phyloP scores from a whole-genome alignment of 202 grass and related monocot species.

The Zoysia matrella region DNA sequence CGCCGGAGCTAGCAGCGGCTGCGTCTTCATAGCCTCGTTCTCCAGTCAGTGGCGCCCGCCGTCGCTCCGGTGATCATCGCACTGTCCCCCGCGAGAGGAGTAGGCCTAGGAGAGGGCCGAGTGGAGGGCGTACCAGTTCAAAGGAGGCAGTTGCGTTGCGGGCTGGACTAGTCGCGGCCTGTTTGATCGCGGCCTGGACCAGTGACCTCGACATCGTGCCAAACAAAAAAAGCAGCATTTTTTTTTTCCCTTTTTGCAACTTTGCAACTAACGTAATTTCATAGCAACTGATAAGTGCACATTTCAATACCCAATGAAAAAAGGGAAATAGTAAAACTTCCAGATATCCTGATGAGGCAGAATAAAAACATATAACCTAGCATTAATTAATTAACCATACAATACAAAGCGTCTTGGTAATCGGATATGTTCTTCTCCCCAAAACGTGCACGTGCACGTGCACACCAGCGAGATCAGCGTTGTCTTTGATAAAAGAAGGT shows the following conservation, averaged over 20 bases:
- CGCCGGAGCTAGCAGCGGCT: conserved; percentile 36
- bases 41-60: conserved; percentile 1
- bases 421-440: not conserved
- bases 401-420: not conserved
- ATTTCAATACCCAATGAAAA: not conserved
- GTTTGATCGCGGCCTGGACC: not conserved
- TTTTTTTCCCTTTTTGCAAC: too few relatives aligned
- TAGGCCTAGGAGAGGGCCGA: too few relatives aligned
- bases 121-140: not conserved
- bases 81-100: not conserved
- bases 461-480: conserved; percentile 6
- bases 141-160: not conserved
- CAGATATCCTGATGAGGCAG: not conserved
- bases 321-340: not conserved
- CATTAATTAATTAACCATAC: too few relatives aligned
- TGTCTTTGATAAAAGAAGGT: not conserved
- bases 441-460: conserved; percentile 29
- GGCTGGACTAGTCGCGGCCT: not conserved
- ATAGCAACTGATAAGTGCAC: not conserved
- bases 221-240: too few relatives aligned
- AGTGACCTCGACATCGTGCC: not conserved
- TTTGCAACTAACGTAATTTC: not conserved
- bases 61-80: conserved; percentile 42
- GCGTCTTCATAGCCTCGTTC: conserved; percentile 58
- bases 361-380: not conserved